These are phyloP conservation scores for Acaromyces ingoldii DNA, from an alignment of 1,284 basidiomycete genomes.

Conservation along the genomic window DNA sequence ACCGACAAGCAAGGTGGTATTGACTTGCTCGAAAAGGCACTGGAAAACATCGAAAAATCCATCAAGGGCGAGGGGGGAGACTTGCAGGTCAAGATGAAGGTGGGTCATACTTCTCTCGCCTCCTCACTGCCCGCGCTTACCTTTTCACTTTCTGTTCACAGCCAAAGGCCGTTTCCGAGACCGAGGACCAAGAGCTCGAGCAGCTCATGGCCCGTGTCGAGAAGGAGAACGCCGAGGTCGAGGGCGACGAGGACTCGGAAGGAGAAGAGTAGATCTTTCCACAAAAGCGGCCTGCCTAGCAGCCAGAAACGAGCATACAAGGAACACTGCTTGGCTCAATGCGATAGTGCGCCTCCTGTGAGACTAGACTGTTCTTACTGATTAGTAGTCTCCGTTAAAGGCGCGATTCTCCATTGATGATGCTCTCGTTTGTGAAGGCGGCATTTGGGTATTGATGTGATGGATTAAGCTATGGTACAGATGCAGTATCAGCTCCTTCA, in stretches of 20 bases:
- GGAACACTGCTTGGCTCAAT: too few relatives aligned
- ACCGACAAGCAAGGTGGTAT: conserved; percentile 95
- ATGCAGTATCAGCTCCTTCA: too few relatives aligned
- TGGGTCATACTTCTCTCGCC: conserved; percentile 49
- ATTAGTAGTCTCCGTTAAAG: too few relatives aligned
- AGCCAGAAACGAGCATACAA: too few relatives aligned
- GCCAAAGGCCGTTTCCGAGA: conserved; percentile 50
- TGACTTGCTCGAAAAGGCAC: conserved; percentile 84
- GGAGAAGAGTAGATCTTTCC: too few relatives aligned
- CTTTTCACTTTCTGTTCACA: conserved; percentile 2
- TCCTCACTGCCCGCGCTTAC: not conserved
- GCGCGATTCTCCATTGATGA: too few relatives aligned
- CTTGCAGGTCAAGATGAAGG: conserved; percentile 94
- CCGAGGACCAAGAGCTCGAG: conserved; percentile 50
- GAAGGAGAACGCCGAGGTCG: conserved; percentile 51
- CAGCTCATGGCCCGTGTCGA: conserved; percentile 51
- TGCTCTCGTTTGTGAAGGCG: too few relatives aligned
- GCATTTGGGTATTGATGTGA: too few relatives aligned
- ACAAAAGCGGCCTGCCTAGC: too few relatives aligned
- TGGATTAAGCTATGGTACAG: too few relatives aligned
- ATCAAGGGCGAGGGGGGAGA: conserved; percentile 74
- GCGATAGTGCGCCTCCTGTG: too few relatives aligned
- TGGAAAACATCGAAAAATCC: conserved; percentile 77
- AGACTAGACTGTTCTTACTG: too few relatives aligned
- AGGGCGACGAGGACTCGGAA: conserved; percentile 43